A percentile compares a stretch with the other conserved stretches of the same genome.
Conservation (phyloP, 192 early-diverging fungal genomes). For the Glomus cerebriforme region DNA sequence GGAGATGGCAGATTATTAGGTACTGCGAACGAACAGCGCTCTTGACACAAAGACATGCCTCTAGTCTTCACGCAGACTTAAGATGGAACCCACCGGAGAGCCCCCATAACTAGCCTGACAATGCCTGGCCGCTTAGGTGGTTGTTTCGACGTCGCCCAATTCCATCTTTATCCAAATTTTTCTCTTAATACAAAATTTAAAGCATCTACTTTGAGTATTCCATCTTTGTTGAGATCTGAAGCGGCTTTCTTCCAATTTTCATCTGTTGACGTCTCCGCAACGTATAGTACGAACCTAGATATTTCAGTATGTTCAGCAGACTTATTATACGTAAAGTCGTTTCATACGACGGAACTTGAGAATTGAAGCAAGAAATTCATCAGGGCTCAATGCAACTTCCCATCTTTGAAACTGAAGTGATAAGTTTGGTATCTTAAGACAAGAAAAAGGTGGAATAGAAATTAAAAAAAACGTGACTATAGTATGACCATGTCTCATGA, state of each 20-base stretch:
- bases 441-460: no score
- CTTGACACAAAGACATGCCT: conserved; percentile 1
- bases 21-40: conserved; percentile 1
- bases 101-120: conserved; percentile 5
- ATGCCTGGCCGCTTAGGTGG: no score
- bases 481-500: no score
- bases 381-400: not conserved
- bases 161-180: not conserved
- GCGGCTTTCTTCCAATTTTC: not conserved
- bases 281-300: not conserved
- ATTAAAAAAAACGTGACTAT: no score
- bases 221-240: not conserved
- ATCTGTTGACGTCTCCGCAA: not conserved
- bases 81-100: conserved; percentile 6
- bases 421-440: no score
- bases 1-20: not conserved
- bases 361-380: not conserved
- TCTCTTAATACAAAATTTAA: not conserved
- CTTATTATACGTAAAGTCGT: not conserved
- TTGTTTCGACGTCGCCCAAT: no score
- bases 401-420: not conserved
- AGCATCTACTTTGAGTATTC: not conserved
- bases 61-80: conserved; percentile 14
- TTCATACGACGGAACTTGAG: not conserved
- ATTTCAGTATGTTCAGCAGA: not conserved